Conservation (phyloP, 495 filamentous ascomycete genomes). For the Penicillium pulvis region DNA sequence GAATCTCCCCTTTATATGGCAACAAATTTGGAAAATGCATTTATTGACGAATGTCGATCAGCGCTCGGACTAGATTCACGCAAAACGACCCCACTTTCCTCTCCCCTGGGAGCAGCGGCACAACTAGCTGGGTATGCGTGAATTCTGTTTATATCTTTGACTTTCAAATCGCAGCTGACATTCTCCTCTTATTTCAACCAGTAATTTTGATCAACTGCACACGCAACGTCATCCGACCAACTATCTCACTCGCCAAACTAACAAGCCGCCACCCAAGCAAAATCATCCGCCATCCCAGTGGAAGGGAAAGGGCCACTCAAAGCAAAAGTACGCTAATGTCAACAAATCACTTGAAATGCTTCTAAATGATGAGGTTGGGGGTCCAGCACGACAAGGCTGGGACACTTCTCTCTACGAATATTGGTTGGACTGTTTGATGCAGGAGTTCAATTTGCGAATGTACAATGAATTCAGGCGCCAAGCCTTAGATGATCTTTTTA, state of each 20-base stretch:
- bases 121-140: slow-evolving; percentile 19
- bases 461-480: slow-evolving; percentile 76
- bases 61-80: slow-evolving; percentile 34
- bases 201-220: neutral
- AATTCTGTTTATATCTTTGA: neutral
- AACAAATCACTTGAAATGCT: neutral
- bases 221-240: neutral
- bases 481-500: slow-evolving; percentile 65
- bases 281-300: neutral
- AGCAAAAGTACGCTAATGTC: neutral
- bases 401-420: slow-evolving; percentile 62
- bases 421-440: slow-evolving; percentile 76
- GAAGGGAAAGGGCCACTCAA: neutral
- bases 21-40: slow-evolving; percentile 51
- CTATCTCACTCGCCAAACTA: neutral
- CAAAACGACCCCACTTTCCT: slow-evolving; percentile 9
- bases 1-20: slow-evolving; percentile 7
- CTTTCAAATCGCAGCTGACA: neutral
- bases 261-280: neutral
- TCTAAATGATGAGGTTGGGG: neutral
- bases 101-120: slow-evolving; percentile 9
- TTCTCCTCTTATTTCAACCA: neutral
- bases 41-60: slow-evolving; percentile 50
- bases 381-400: neutral
- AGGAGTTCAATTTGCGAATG: slow-evolving; percentile 76